Evolutionary conservation across 1,139 yeast genomes (phyloP).

Genomic region (Arxiozyma telluris): DNA sequence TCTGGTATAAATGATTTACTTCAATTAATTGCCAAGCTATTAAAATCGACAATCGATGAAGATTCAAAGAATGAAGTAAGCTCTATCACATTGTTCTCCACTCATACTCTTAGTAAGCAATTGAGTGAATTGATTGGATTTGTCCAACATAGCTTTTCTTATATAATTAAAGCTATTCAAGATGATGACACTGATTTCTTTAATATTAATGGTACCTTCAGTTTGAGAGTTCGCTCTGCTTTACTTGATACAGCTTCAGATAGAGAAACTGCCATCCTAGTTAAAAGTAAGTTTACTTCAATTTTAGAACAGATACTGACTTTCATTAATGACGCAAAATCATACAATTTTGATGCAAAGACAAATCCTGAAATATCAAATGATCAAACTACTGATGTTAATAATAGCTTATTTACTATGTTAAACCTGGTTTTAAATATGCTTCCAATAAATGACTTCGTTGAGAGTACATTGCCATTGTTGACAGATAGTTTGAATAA

Average conservation of each 20-base stretch:
- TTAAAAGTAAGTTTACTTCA: constrained; percentile 40
- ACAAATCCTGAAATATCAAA: constrained; percentile 3
- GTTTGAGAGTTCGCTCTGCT: constrained; percentile 49
- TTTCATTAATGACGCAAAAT: constrained; percentile 22
- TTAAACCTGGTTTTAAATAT: constrained; percentile 56
- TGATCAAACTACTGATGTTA: constrained; percentile 19
- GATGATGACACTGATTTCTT: constrained; percentile 39
- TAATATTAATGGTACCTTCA: constrained; percentile 40
- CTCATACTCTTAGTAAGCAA: constrained; percentile 45
- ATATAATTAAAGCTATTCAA: constrained; percentile 39
- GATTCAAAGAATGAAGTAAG: constrained; percentile 37
- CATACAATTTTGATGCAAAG: background rate
- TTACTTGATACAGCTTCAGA: constrained; percentile 41
- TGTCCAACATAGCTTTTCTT: constrained; percentile 47
- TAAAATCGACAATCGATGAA: constrained; percentile 23
- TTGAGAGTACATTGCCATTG: constrained; percentile 52
- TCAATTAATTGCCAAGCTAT: constrained; percentile 42
- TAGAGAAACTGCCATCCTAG: constrained; percentile 14
- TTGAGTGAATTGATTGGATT: constrained; percentile 42
- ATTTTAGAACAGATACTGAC: constrained; percentile 35
- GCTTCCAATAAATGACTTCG: constrained; percentile 67
- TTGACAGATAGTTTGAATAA: constrained; percentile 23
- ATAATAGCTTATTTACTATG: constrained; percentile 36
- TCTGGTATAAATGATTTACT: constrained; percentile 49
- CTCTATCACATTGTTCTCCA: constrained; percentile 56